Conservation (phyloP, 2,329 filamentous ascomycete species). For the Metarhizium robertsii region DNA sequence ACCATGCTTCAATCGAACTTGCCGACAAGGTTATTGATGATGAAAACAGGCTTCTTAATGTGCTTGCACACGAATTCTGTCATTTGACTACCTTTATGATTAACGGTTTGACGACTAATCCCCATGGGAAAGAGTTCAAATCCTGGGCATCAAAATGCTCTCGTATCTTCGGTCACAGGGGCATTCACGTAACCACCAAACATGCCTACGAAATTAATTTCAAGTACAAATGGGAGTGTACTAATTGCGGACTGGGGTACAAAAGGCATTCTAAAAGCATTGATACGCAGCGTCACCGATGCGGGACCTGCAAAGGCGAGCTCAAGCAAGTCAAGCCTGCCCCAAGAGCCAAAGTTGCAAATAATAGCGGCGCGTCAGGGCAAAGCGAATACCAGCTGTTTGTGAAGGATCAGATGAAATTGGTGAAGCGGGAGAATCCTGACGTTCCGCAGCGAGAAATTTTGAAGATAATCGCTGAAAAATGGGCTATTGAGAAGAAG, state of each 20-base stretch:
- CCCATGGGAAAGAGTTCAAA: conserved; percentile 81
- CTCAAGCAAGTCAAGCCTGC: conserved; percentile 73
- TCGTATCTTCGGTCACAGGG: conserved; percentile 46
- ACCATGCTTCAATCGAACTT: conserved; percentile 76
- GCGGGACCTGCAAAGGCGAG: conserved; percentile 62
- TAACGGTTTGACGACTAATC: conserved; percentile 60
- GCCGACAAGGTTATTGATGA: conserved; percentile 80
- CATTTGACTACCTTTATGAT: conserved; percentile 91
- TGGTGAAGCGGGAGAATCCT: conserved; percentile 46
- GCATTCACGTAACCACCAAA: conserved; percentile 76
- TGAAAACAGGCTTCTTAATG: conserved; percentile 71
- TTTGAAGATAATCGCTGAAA: conserved; percentile 56
- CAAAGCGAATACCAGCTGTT: conserved; percentile 39
- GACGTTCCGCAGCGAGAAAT: conserved; percentile 54
- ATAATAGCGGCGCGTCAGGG: conserved; percentile 12
- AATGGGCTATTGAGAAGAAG: conserved; percentile 44
- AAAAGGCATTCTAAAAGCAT: conserved; percentile 83
- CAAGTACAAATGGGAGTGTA: conserved; percentile 83
- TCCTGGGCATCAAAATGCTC: conserved; percentile 53
- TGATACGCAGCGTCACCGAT: conserved; percentile 60
- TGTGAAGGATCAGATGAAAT: conserved; percentile 59
- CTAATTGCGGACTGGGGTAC: conserved; percentile 58
- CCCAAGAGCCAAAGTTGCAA: conserved; percentile 31
- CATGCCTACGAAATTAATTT: conserved; percentile 86
- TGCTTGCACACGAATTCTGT: conserved; percentile 94